phyloP scores from a whole-genome alignment of 495 filamentous ascomycete species.

The Penicillium arizonense region DNA sequence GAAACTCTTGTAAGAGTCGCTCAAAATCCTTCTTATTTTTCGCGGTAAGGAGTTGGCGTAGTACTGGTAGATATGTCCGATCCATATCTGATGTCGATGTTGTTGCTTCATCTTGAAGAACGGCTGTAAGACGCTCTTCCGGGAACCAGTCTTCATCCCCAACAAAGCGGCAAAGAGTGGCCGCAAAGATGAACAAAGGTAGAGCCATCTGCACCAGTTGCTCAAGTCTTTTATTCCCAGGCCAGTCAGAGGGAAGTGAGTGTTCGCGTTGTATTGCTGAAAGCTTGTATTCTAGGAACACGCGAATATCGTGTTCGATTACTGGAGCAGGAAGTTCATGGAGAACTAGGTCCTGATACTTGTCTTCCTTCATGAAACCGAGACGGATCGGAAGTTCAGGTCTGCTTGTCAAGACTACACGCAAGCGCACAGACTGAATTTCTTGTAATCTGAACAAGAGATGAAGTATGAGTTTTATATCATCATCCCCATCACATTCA shows the following conservation, averaged over 20 bases:
- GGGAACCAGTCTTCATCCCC: neutral
- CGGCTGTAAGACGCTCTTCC: neutral
- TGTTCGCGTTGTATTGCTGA: slow-evolving; percentile 8
- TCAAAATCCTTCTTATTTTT: neutral
- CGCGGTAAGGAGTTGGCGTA: slow-evolving; percentile 9
- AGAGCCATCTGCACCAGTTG: slow-evolving; percentile 6
- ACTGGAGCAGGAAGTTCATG: slow-evolving; percentile 15
- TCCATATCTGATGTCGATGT: slow-evolving; percentile 5
- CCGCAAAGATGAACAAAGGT: slow-evolving; percentile 25
- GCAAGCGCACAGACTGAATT: slow-evolving; percentile 8
- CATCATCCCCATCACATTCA: slow-evolving; percentile 48
- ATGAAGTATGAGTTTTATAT: slow-evolving; percentile 37
- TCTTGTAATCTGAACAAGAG: slow-evolving; percentile 25
- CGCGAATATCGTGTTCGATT: slow-evolving; percentile 19
- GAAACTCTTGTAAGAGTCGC: slow-evolving; percentile 10
- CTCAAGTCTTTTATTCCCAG: neutral
- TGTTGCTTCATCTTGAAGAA: slow-evolving; percentile 3
- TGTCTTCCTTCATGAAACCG: slow-evolving; percentile 14
- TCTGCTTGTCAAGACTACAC: slow-evolving; percentile 39
- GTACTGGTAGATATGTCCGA: slow-evolving; percentile 17
- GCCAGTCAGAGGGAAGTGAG: slow-evolving; percentile 6
- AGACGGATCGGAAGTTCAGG: slow-evolving; percentile 45
- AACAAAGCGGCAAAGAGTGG: slow-evolving; percentile 25
- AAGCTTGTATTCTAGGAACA: slow-evolving; percentile 18
- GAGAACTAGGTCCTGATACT: slow-evolving; percentile 17